Evolutionary conservation across 1,139 yeast genomes (phyloP), one percentile per base, ranked within the genome.

Genomic region (Geotrichum histeridarum): DNA sequence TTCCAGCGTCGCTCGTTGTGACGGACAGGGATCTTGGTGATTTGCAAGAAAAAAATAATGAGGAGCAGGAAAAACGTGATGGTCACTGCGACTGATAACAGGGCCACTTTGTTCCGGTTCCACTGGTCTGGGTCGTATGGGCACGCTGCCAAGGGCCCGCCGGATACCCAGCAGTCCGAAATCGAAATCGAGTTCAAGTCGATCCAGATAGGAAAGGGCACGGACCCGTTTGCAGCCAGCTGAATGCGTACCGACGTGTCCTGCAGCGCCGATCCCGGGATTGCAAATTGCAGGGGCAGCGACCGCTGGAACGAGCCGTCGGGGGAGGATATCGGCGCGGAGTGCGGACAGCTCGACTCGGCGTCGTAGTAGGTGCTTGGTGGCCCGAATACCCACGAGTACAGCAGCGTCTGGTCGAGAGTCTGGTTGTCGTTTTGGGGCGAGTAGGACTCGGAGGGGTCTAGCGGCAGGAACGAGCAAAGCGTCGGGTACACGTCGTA

Each of bases 121-220:
- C 82, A 75, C 0, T 78, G 77, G 52, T 71, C 73, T 8, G 58
- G 55, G 56, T 80, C 81, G 65, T 90, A 91, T 0, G 96, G 96
- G 67, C 99, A 91, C 36, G 72, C 69, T 0, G 94, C 84, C 58
- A 80, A 77, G 0, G 91, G 82, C 0, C 96, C 96, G 1, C 95
- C 97, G 1, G 82, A 71, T 1, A 90, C 91, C 90, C 94, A 91
- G 67, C 99, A 91, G 54, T 82, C 78, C 15, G 78, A 70, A 5
- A 83, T 82, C 0, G 89, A 79, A 15, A 93, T 76, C 33, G 93
- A 89, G 67, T 93, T 93, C 59, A 90, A 63, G 67, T 90, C 93
- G 2, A 90, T 79, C 98, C 98, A 93, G 0, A 84, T 74, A 0
- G 67, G 62, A 67, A 67, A 50, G 6, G 45, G 42, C 22, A 57